Base-by-base conservation (phyloP, 352 stramenopile genomes). In the Pythium sp. region DNA sequence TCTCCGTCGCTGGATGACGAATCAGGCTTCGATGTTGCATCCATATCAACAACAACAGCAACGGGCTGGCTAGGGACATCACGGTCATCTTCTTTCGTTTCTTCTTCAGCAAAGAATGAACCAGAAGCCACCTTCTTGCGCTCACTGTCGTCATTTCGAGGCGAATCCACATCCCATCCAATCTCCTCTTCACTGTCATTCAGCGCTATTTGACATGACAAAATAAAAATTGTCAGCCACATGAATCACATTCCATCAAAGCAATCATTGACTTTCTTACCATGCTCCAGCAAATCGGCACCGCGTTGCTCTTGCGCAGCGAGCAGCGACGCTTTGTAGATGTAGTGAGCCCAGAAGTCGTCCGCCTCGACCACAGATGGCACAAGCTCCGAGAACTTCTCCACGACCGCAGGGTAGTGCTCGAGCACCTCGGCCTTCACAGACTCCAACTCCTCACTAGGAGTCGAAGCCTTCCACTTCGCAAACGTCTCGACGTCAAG, bases 271-370 rank as follows among this genome's bases (percentile, higher is more conserved):
- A 3, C n/a, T 1, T n/a, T 20, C 51, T 30, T 58, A 90, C 81
- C 84, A 41, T 90, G 81, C 58, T 90, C 80, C 7, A 92, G 65
- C 58, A 92, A 56, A 43, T 90, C 75, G 0, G 84, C 84, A 49
- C 82, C 77, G 3, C 82, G 81, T 64, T 90, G 73, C 63, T 92
- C 82, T 61, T 92, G 84, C 3, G 84, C 84, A 20, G 84, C 82
- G 38, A 92, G 49, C 7, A 89, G 71, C 59, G 81, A 89, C 22
- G 82, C 81, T 67, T 92, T 92, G 76, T 90, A 92, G 28, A 92
- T 77, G 62, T 92, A 92, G 56, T 92, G 77, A 0, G 72, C 65
- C 84, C 84, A 92, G 47, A 92, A 92, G 51, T 78, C 68, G 22
- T 89, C 80, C 3, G 61, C 71, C 20, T 77, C 73, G 22, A 92